phyloP scores from a whole-genome alignment of 129 eudicot species.

The Oenanthe sinensis region DNA sequence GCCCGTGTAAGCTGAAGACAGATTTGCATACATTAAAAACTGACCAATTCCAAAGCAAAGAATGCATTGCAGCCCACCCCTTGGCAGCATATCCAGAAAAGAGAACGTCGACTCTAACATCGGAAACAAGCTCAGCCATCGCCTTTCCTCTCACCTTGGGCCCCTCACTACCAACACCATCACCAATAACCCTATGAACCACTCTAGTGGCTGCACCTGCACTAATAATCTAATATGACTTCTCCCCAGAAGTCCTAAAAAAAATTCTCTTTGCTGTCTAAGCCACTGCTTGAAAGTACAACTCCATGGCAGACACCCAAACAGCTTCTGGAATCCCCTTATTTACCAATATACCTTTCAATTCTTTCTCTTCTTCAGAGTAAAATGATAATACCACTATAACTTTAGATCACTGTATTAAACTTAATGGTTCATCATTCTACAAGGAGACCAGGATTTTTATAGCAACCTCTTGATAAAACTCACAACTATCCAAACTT shows the following conservation, averaged over 20 bases:
- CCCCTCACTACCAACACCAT: slow-evolving; percentile 53
- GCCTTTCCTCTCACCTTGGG: slow-evolving; percentile 47
- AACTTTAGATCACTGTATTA: too few relatives aligned
- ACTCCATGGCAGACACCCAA: slow-evolving; percentile 95
- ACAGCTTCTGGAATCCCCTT: slow-evolving; percentile 86
- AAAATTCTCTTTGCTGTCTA: slow-evolving; percentile 75
- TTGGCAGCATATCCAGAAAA: slow-evolving; percentile 67
- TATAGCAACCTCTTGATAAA: too few relatives aligned
- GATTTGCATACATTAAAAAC: slow-evolving; percentile 42
- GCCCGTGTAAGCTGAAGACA: slow-evolving; percentile 88
- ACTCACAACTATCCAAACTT: too few relatives aligned
- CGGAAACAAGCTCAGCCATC: slow-evolving; percentile 71
- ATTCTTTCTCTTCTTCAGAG: slow-evolving; percentile 69
- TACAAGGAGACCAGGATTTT: too few relatives aligned
- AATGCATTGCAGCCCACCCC: slow-evolving; percentile 83
- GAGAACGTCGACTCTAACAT: slow-evolving; percentile 74
- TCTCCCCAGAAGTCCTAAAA: slow-evolving; percentile 71
- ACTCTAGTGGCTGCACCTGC: slow-evolving; percentile 70
- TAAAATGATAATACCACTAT: too few relatives aligned
- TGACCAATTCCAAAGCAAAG: slow-evolving; percentile 93
- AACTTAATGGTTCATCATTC: too few relatives aligned
- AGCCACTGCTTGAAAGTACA: slow-evolving; percentile 75
- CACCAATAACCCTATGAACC: slow-evolving; percentile 64
- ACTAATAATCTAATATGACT: slow-evolving; percentile 42
- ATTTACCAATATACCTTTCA: slow-evolving; percentile 71